A percentile compares a stretch with the other conserved stretches of the same genome.
These are phyloP conservation scores for Kluyveromyces nonfermentans DNA, from an alignment of 805 yeast genomes.

Conservation along the genomic window DNA sequence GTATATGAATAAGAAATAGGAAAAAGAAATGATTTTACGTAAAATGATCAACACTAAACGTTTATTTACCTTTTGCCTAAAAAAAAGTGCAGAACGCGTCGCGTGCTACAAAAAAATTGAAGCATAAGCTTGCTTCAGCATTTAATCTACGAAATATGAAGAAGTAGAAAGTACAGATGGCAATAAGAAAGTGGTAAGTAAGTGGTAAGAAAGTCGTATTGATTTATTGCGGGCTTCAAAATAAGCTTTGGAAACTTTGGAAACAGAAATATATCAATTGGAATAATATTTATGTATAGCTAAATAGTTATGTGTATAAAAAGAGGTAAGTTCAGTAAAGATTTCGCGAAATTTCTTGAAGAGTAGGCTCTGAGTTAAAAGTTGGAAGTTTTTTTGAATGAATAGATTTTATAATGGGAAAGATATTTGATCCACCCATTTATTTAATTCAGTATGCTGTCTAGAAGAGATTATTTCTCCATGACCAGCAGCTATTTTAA, in stretches of 20 bases:
- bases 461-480: slow-evolving; percentile 60
- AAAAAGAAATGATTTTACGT: neutral
- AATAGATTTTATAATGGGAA: slow-evolving; percentile 27
- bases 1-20: neutral
- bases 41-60: neutral
- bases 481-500: slow-evolving; percentile 73
- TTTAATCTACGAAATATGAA: neutral
- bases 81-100: neutral
- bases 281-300: neutral
- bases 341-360: neutral
- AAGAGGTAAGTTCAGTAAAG: neutral
- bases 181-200: neutral
- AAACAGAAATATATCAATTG: too few species aligned
- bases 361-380: neutral
- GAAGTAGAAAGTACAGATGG: neutral
- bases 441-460: slow-evolving; percentile 46
- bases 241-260: too few species aligned
- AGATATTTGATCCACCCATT: slow-evolving; percentile 51
- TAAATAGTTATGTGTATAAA: neutral
- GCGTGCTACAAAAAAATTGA: neutral
- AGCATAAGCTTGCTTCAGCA: neutral
- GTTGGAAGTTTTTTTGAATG: too few species aligned
- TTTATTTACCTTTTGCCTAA: slow-evolving; percentile 10
- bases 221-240: too few species aligned
- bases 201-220: too few species aligned